phyloP scores from a whole-genome alignment of 1,284 basidiomycete species.

The Leccinum fallax region DNA sequence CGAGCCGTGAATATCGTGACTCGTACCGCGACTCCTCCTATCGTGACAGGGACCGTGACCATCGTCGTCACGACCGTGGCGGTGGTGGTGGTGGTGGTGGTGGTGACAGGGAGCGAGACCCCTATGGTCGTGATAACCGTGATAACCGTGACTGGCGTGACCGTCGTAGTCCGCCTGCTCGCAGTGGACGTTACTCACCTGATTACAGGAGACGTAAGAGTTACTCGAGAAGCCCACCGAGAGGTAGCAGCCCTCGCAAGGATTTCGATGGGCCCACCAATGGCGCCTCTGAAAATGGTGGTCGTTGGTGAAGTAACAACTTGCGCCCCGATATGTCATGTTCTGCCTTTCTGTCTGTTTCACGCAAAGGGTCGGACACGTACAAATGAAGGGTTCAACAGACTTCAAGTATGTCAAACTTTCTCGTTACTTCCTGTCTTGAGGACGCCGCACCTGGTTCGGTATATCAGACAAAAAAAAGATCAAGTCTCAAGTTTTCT shows the following conservation, averaged over 20 bases:
- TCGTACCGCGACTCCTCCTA: conserved; percentile 51
- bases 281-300: conserved; percentile 37
- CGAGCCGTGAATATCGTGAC: conserved; percentile 47
- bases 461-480: conserved; percentile 45
- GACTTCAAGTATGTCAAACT: conserved; percentile 39
- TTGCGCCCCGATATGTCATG: conserved; percentile 20
- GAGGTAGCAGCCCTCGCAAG: conserved; percentile 70
- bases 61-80: conserved; percentile 48
- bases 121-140: conserved; percentile 55
- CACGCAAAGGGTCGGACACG: conserved; percentile 34
- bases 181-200: conserved; percentile 67
- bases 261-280: conserved; percentile 50
- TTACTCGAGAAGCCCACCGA: conserved; percentile 76
- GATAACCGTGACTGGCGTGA: conserved; percentile 61
- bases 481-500: conserved; percentile 50
- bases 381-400: conserved; percentile 39
- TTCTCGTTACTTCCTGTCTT: conserved; percentile 41
- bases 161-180: conserved; percentile 67
- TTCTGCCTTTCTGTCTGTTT: conserved; percentile 33
- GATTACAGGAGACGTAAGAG: conserved; percentile 73
- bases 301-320: conserved; percentile 50
- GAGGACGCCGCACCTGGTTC: conserved; percentile 39
- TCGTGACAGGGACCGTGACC: conserved; percentile 52
- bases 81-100: conserved; percentile 27
- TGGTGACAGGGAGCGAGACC: conserved; percentile 50